A percentile compares a stretch with the other conserved stretches of the same genome.
Conservation (phyloP, 179 eudicot genomes). For the Spinacia oleracea region DNA sequence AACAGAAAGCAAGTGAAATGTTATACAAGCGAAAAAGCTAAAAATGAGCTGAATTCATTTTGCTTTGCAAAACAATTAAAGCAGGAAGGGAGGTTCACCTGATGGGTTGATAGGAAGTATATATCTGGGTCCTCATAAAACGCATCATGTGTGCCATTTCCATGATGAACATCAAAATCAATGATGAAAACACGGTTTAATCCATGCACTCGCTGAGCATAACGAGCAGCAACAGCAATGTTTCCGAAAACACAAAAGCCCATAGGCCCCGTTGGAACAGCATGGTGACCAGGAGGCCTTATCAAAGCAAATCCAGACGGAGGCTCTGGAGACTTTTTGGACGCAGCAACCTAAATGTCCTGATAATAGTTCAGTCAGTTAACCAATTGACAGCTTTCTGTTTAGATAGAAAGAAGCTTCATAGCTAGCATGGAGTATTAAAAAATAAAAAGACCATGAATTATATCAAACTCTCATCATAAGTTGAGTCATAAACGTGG, state of each 20-base stretch:
- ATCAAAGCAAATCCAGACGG: constrained; percentile 85
- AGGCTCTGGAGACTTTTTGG: constrained; percentile 51
- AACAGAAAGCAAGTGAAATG: neutral
- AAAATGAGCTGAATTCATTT: constrained; percentile 1
- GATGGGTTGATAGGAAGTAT: constrained; percentile 90
- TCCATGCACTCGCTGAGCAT: constrained; percentile 83
- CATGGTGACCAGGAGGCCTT: constrained; percentile 98
- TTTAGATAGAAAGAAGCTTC: neutral
- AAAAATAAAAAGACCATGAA: neutral
- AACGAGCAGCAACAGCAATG: constrained; percentile 91
- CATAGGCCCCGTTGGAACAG: constrained; percentile 93
- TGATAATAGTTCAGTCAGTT: constrained; percentile 34
- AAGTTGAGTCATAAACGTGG: neutral
- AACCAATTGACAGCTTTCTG: neutral
- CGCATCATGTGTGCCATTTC: constrained; percentile 94
- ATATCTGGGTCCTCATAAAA: constrained; percentile 91
- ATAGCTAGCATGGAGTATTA: neutral
- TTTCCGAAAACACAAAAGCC: constrained; percentile 96
- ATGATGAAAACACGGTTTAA: constrained; percentile 85
- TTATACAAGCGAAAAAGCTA: neutral
- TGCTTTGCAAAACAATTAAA: neutral
- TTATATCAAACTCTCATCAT: neutral
- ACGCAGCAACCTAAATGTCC: constrained; percentile 73
- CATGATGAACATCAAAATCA: constrained; percentile 97
- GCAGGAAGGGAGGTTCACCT: constrained; percentile 44